Conservation (phyloP, 2,329 filamentous ascomycete genomes). For the Fonsecaea pedrosoi region DNA sequence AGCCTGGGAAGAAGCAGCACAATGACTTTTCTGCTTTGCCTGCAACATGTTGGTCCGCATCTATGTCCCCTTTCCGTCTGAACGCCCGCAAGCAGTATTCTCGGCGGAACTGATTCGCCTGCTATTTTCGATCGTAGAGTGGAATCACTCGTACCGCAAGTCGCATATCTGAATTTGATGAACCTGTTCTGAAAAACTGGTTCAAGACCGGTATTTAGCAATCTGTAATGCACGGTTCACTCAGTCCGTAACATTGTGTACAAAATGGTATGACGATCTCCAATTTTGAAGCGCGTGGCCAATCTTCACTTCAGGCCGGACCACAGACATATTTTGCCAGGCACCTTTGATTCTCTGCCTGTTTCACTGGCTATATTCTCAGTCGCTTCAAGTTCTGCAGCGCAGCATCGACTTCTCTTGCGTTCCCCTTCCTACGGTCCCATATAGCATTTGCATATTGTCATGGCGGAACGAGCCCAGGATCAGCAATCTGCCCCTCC, state of each 20-base stretch:
- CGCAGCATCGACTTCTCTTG: neutral
- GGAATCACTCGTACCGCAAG: neutral
- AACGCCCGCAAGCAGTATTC: neutral
- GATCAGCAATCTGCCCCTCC: slow-evolving; percentile 18
- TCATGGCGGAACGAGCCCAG: slow-evolving; percentile 25
- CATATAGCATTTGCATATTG: neutral
- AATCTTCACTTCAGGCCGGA: neutral
- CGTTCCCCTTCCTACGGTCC: neutral
- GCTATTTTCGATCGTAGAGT: neutral
- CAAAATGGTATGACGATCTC: slow-evolving; percentile 9
- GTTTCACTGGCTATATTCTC: neutral
- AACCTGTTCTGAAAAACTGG: neutral
- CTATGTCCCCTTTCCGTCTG: neutral
- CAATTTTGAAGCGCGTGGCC: slow-evolving; percentile 14
- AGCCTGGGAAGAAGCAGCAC: neutral
- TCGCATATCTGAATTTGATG: neutral
- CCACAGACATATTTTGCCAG: neutral
- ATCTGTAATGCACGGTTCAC: neutral
- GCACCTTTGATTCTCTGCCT: neutral
- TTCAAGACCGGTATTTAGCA: neutral
- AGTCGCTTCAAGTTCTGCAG: neutral
- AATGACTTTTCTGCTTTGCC: neutral
- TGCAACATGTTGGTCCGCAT: neutral
- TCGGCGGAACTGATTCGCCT: neutral
- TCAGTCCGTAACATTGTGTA: neutral